phyloP scores from a whole-genome alignment of 2,329 filamentous ascomycete genomes.

The Microsporum audouinii region DNA sequence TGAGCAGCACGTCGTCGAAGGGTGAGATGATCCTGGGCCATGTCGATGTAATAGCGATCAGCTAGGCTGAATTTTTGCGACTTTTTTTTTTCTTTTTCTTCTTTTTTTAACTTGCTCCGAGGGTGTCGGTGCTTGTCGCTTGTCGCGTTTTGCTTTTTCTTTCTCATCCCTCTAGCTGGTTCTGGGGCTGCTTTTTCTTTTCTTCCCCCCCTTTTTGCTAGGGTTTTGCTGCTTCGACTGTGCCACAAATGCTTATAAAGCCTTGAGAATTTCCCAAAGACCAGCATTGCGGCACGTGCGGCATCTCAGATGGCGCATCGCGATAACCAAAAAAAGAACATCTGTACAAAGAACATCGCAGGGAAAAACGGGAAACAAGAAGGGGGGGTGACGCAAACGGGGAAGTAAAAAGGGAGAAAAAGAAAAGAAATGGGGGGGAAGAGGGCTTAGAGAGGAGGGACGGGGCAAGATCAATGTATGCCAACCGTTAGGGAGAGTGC shows the following conservation, averaged over 20 bases:
- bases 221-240: not conserved
- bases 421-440: not conserved
- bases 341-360: not conserved
- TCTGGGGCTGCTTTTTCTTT: not conserved
- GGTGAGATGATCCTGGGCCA: not conserved
- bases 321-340: not conserved
- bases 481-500: conserved; percentile 11
- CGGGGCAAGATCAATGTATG: conserved; percentile 8
- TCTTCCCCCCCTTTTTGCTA: too few species aligned
- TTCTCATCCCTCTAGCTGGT: not conserved
- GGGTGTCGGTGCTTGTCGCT: not conserved
- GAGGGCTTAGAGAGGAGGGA: not conserved
- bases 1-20: not conserved
- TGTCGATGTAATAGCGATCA: not conserved
- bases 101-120: not conserved
- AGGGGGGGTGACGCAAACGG: not conserved
- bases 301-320: not conserved
- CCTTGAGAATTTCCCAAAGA: not conserved
- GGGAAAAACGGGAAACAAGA: not conserved
- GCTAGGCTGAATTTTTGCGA: not conserved
- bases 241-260: not conserved
- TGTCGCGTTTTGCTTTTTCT: not conserved
- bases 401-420: not conserved
- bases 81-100: not conserved
- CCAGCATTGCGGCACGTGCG: not conserved